Evolutionary conservation across 345 rosid species (phyloP), one percentile per base, ranked within the genome.

Genomic region (Sonneratia alba): DNA sequence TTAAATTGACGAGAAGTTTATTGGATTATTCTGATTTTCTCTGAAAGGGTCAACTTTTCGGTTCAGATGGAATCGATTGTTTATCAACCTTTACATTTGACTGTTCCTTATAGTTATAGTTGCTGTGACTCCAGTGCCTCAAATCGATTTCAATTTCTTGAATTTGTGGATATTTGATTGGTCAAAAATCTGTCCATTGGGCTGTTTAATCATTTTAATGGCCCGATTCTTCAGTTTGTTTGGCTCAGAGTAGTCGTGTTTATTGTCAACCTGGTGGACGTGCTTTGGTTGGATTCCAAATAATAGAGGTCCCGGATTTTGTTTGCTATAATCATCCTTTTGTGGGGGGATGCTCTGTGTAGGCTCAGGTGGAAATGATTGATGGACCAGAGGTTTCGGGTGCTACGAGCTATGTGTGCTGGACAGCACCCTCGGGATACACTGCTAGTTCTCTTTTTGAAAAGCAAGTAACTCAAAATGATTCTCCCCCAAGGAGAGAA

Each of bases 301-400:
- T 53, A 53, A 53, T 67, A 21, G 27, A 79, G 81, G 67, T 21
- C 77, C 75, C 76, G 82, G 71, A 64, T 80, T 56, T 78, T 74
- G 76, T 80, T 68, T 79, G 68, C 86, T 83, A 73, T 76, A 87
- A 84, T 91, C 87, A 87, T 42, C 73, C 91, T 82, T 91, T 83
- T 80, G 88, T 86, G 84, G 75, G 73, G 85, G 91, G 84, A 80
- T 89, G 84, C 78, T 87, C 84, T 91, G 83, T 91, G 97, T 94
- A 94, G 98, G 98, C 87, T 85, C 97, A 91, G 97, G 96, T 91
- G 88, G 96, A 91, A 83, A 84, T 85, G 78, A 87, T 87, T 84
- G 88, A 84, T 90, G 96, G 88, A 77, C 95, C 87, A 86, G 97
- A 90, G 83, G 82, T 88, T 91, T 96, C 93, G 74, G 84, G 81